Evolutionary conservation across 257 asterid species (phyloP).

Genomic region (Solanum habrochaites): DNA sequence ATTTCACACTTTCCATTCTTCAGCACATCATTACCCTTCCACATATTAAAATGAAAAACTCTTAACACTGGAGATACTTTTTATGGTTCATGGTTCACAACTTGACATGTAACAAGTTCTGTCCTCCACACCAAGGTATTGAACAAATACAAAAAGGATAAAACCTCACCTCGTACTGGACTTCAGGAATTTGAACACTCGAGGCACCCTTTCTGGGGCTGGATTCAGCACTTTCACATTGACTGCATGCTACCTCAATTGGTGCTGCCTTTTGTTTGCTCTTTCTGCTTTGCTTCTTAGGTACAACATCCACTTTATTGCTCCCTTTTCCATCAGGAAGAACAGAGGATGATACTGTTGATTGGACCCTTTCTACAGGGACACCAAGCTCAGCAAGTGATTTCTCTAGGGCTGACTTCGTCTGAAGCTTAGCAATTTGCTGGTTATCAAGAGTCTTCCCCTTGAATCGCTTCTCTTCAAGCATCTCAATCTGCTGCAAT

Average conservation of each 20-base stretch:
- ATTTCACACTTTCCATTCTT: neutral
- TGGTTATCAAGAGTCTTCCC: slow-evolving; percentile 78
- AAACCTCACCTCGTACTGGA: slow-evolving; percentile 31
- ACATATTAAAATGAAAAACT: neutral
- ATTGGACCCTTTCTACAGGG: slow-evolving; percentile 38
- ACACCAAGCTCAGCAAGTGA: slow-evolving; percentile 78
- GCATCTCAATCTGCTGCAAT: slow-evolving; percentile 96
- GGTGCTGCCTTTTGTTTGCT: slow-evolving; percentile 40
- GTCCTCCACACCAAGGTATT: neutral
- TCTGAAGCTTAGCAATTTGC: slow-evolving; percentile 73
- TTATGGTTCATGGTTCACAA: neutral
- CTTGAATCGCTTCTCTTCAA: slow-evolving; percentile 64
- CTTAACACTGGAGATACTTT: neutral
- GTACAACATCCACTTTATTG: slow-evolving; percentile 22
- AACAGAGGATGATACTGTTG: slow-evolving; percentile 28
- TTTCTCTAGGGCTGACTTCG: slow-evolving; percentile 46
- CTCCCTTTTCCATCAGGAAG: slow-evolving; percentile 39
- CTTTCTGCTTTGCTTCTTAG: slow-evolving; percentile 65
- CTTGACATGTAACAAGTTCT: neutral
- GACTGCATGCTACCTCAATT: slow-evolving; percentile 30
- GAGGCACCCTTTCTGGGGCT: slow-evolving; percentile 23
- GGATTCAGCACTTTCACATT: slow-evolving; percentile 21
- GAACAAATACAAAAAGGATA: neutral
- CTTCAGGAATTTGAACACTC: slow-evolving; percentile 27
- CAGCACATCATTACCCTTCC: neutral